These are phyloP conservation scores for Evansstolkia leycettana DNA, from an alignment of 495 filamentous ascomycete species.

Conservation along the genomic window DNA sequence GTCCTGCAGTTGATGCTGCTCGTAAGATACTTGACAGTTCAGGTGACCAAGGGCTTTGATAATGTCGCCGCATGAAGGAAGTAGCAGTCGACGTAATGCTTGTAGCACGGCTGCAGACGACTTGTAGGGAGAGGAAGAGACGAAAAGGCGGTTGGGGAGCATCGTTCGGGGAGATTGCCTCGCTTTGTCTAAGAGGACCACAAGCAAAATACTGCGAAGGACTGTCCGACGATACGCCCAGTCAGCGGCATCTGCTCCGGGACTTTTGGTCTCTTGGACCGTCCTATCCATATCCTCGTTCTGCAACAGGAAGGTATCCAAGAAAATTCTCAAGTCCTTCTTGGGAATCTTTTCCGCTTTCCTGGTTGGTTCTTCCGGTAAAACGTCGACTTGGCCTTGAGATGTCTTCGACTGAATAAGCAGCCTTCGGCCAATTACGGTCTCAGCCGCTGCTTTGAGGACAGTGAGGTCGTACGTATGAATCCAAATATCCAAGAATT, in stretches of 20 bases:
- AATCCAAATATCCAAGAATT: constrained; percentile 46
- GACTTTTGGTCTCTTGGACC: constrained; percentile 6
- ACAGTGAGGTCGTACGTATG: constrained; percentile 40
- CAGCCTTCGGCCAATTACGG: constrained; percentile 46
- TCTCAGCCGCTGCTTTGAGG: constrained; percentile 43
- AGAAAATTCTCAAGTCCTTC: constrained; percentile 35
- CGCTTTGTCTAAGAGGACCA: constrained; percentile 46
- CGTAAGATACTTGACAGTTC: constrained; percentile 39
- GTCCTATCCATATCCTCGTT: constrained; percentile 38
- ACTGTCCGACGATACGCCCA: constrained; percentile 44
- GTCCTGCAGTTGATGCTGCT: constrained; percentile 47
- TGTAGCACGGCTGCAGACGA: constrained; percentile 43
- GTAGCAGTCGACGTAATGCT: constrained; percentile 35
- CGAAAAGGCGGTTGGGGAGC: constrained; percentile 32
- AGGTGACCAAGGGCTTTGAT: constrained; percentile 41
- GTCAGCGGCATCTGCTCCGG: constrained; percentile 24
- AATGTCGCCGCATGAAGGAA: constrained; percentile 51
- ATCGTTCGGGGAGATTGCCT: constrained; percentile 12
- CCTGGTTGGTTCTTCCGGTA: background rate
- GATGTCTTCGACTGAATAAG: constrained; percentile 5
- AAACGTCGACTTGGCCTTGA: background rate
- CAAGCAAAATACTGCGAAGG: constrained; percentile 48
- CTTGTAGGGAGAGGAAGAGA: constrained; percentile 38
- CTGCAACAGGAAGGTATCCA: constrained; percentile 46
- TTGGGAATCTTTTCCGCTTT: constrained; percentile 17